These are phyloP conservation scores for Aspergillus saccharolyticus DNA, from an alignment of 495 filamentous ascomycete species.

Conservation along the genomic window DNA sequence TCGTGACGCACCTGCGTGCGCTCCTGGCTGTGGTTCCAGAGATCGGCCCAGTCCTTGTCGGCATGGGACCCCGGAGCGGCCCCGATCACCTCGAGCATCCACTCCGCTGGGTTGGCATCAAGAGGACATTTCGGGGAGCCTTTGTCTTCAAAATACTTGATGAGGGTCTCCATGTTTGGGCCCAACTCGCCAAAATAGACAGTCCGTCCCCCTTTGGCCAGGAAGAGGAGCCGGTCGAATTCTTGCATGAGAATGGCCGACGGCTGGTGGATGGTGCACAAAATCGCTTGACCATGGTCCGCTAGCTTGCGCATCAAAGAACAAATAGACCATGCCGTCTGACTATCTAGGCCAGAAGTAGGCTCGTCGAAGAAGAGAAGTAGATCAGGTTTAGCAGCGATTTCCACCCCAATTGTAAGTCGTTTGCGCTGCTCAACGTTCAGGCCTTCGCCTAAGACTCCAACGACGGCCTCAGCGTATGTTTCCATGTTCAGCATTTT, in stretches of 20 bases:
- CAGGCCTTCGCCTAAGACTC: conserved; percentile 80
- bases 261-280: conserved; percentile 93
- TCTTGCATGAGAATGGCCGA: conserved; percentile 85
- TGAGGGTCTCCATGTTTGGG: conserved; percentile 62
- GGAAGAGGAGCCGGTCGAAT: conserved; percentile 84
- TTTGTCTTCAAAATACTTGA: conserved; percentile 72
- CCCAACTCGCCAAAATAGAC: conserved; percentile 87
- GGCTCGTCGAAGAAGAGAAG: conserved; percentile 88
- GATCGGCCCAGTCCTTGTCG: conserved; percentile 71
- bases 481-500: conserved; percentile 83
- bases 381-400: conserved; percentile 78
- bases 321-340: conserved; percentile 82
- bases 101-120: conserved; percentile 80
- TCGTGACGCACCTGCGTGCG: conserved; percentile 56
- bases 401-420: conserved; percentile 81
- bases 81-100: conserved; percentile 90
- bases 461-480: conserved; percentile 82
- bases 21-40: conserved; percentile 72
- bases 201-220: conserved; percentile 68
- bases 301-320: conserved; percentile 75
- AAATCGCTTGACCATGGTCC: conserved; percentile 77
- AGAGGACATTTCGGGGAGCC: conserved; percentile 63
- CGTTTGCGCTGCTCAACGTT: conserved; percentile 90
- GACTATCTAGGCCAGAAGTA: conserved; percentile 76
- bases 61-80: conserved; percentile 72